Evolutionary conservation across 805 yeast genomes (phyloP), one percentile per base, ranked within the genome.

Genomic region (Metschnikowia amazonensis): DNA sequence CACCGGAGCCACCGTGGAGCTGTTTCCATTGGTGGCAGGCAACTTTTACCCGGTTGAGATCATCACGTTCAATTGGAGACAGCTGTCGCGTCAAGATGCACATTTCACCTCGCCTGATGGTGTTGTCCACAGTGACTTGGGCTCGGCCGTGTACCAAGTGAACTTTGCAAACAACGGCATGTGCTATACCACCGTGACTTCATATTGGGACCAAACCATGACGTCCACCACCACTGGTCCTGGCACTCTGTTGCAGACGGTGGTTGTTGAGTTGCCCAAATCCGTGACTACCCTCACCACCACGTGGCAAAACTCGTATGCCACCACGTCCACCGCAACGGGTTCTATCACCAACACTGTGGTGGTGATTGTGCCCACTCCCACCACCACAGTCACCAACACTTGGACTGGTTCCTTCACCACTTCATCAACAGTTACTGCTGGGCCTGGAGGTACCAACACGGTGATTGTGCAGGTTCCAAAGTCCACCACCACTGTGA

Each of bases 401-500:
- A n/a, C n/a, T 6, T 21, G 24, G 24, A 5, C 24, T 4, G 6
- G 6, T 21, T 5, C 24, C 6, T 21, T 21, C 6, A 21, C 24
- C 4, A 5, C 24, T 5, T 5, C 24, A 4, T 5, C 24, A 21
- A 21, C 24, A 5, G 6, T 5, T 5, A 21, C 24, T 21, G 24
- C 6, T 21, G 6, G 4, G 6, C 6, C 24, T 5, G n/a, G n/a
- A n/a, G n/a, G n/a, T n/a, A 21, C 36, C 14, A 28, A 32, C 9
- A 44, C 44, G 3, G 42, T 45, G 6, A 25, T 50, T 3, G 53
- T 58, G 1, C 50, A 55, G 8, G 51, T 50, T 17, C 62, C 63
- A 6, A 48, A 43, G 34, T 55, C 57, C 1, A 42, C 46, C 3
- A 30, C 30, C 1, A 58, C 60, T 1, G 36, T 30, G 10, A 55